These are phyloP conservation scores for Arthrinium puccinioides DNA, from an alignment of 2,329 filamentous ascomycete genomes.

Conservation along the genomic window DNA sequence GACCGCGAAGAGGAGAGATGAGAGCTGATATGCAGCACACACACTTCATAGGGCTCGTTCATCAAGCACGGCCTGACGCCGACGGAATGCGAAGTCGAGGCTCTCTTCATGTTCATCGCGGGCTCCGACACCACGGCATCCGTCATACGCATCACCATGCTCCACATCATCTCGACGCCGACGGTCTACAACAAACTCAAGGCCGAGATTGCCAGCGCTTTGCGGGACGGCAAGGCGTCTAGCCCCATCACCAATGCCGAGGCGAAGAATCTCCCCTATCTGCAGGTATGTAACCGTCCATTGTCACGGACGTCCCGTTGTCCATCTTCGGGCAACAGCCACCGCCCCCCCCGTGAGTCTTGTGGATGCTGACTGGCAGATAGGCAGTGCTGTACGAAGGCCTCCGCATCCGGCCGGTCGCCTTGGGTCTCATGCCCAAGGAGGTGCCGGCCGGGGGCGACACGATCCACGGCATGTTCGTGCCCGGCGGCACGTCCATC, in stretches of 20 bases:
- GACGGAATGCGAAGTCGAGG: conserved; percentile 18
- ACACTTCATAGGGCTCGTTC: conserved; percentile 16
- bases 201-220: conserved; percentile 30
- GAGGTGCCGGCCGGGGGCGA: conserved; percentile 19
- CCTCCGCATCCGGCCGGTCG: conserved; percentile 24
- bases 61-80: conserved; percentile 19
- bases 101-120: conserved; percentile 14
- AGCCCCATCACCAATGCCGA: conserved; percentile 19
- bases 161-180: conserved; percentile 38
- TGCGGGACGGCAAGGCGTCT: conserved; percentile 13
- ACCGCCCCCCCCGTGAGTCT: too few species aligned
- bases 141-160: conserved; percentile 36
- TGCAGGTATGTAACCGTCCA: conserved; percentile 9
- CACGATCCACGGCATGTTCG: conserved; percentile 19
- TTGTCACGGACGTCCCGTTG: neutral
- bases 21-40: too few species aligned
- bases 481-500: conserved; percentile 29
- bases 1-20: neutral
- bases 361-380: neutral
- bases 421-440: conserved; percentile 17
- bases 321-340: too few species aligned
- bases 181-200: conserved; percentile 33
- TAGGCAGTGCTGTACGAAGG: conserved; percentile 27
- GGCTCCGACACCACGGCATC: conserved; percentile 43
- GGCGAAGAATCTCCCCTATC: conserved; percentile 22